Base-by-base conservation (phyloP, 495 filamentous ascomycete genomes). In the Hapsidospora chrysogenum region DNA sequence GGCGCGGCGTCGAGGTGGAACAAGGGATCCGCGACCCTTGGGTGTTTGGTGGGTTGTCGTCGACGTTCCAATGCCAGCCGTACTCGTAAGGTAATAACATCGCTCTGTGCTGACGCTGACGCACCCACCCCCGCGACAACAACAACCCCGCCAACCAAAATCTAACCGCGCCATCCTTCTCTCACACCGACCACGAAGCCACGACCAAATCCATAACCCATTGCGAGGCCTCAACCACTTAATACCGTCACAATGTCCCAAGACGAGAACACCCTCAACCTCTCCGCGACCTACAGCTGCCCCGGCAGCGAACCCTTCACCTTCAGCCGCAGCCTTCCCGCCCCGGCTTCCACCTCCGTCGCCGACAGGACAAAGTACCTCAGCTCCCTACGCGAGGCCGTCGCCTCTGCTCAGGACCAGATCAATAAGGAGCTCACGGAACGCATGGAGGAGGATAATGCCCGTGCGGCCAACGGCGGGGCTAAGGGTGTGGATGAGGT, bases 381-480 rank as follows among this genome's bases (percentile, higher is more conserved):
- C 19, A 40, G 54, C 17, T 57, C 61, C 4, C 67, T 95, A 2
- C 74, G 80, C n/a, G 48, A 61, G 8, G 64, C 72, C 1, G 63
- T 76, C 3, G 52, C 60, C 2, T 44, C 57, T 14, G 47, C 86
- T 8, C 89, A 96, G 44, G 72, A 68, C 13, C 62, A 72, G 11
- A 61, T 95, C 48, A 97, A 97, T 58, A 59, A 55, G 20, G 83
- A 85, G 48, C 63, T 97, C 41, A 97, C 89, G 16, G 55, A 61
- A 41, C 71, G 75, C 26, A 97, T 97, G 87, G 85, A 86, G 36
- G 78, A 82, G 43, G 89, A 94, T 46, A 86, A 84, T 41, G 50
- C 46, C 11, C 47, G 48, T 15, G 66, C 57, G 4, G 48, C 44
- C 3, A 44, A 40, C 13, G 15, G 17, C 79, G 18, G 36, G 6